phyloP scores from a whole-genome alignment of 345 rosid species.

The Hibiscus mutabilis region DNA sequence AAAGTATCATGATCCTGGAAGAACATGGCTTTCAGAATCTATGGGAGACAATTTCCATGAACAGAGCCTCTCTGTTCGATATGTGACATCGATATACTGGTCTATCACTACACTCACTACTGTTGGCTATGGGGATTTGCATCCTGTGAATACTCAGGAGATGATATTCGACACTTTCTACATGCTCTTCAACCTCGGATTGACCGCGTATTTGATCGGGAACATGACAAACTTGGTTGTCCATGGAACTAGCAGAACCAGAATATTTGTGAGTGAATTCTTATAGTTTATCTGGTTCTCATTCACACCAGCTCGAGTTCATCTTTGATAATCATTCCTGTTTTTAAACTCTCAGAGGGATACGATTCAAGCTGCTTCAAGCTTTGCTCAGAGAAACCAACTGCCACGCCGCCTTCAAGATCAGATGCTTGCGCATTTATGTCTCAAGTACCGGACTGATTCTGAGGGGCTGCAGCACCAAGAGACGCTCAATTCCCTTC shows the following conservation, averaged over 20 bases:
- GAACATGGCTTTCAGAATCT: not conserved
- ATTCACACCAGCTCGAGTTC: not conserved
- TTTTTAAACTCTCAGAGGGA: constrained; percentile 21
- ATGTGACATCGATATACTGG: not conserved
- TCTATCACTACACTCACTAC: not conserved
- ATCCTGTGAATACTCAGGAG: not conserved
- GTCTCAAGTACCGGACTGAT: not conserved
- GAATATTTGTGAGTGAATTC: not conserved
- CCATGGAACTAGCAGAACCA: not conserved
- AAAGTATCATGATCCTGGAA: not conserved
- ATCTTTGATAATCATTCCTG: not conserved
- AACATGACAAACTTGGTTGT: not conserved
- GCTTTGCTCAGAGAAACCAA: not conserved
- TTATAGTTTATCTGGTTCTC: not conserved
- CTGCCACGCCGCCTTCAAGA: not conserved
- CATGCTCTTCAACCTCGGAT: not conserved
- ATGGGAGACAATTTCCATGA: not conserved
- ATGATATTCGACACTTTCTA: not conserved
- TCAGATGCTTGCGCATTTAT: not conserved
- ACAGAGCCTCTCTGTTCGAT: not conserved
- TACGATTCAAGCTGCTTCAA: not conserved
- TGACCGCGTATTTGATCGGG: not conserved
- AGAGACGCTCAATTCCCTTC: not conserved
- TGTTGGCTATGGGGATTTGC: not conserved
- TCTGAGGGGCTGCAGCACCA: not conserved